Evolutionary conservation across 345 rosid species (phyloP).

Genomic region (Durio zibethinus): DNA sequence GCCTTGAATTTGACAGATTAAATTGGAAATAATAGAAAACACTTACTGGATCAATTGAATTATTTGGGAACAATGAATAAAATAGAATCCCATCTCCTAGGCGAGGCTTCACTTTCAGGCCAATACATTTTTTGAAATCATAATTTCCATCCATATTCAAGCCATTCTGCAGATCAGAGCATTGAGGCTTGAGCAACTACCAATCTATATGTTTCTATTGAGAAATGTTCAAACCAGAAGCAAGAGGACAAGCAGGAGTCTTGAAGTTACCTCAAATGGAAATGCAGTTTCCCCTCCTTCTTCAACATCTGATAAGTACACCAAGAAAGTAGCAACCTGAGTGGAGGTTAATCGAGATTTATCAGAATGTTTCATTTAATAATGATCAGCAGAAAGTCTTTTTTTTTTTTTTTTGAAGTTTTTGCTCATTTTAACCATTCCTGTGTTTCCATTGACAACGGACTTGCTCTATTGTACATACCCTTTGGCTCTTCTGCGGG

Average conservation of each 20-base stretch:
- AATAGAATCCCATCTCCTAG: constrained; percentile 66
- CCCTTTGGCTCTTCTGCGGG: constrained; percentile 59
- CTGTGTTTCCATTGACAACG: neutral
- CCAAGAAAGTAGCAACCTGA: constrained; percentile 59
- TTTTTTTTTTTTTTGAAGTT: neutral
- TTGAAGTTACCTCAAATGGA: constrained; percentile 54
- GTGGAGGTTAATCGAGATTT: neutral
- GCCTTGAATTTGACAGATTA: neutral
- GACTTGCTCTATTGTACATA: constrained; percentile 5
- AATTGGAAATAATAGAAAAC: neutral
- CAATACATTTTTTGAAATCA: constrained; percentile 45
- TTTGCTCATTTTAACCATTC: neutral
- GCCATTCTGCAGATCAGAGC: constrained; percentile 39
- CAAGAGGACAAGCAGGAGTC: neutral
- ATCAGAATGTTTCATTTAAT: neutral
- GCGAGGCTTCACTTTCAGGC: constrained; percentile 57
- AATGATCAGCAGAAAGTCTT: neutral
- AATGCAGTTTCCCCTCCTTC: constrained; percentile 76
- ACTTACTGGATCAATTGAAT: constrained; percentile 49
- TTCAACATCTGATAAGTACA: constrained; percentile 60
- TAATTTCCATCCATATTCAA: constrained; percentile 35
- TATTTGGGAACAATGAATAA: constrained; percentile 54
- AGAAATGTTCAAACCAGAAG: neutral
- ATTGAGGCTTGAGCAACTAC: neutral
- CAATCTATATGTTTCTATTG: neutral